phyloP scores from a whole-genome alignment of 1,284 basidiomycete genomes.

The Melampsora medusae region DNA sequence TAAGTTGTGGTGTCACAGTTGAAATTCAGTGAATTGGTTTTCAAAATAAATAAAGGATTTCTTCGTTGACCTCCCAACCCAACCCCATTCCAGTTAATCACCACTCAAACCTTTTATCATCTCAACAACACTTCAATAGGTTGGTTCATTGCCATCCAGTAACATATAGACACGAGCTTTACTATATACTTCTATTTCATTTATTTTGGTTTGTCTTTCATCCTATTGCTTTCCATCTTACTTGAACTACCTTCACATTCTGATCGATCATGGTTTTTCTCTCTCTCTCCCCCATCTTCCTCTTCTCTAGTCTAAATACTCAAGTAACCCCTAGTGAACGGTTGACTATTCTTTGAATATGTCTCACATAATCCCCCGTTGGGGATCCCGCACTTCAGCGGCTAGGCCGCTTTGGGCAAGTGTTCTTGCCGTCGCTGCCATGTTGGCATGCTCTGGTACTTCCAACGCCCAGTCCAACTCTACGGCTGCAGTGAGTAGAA shows the following conservation, averaged over 20 bases:
- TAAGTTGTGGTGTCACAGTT: background rate
- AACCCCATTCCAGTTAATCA: background rate
- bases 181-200: background rate
- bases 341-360: slow-evolving; percentile 2
- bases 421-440: background rate
- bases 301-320: background rate
- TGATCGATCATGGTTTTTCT: background rate
- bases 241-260: background rate
- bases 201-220: background rate
- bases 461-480: slow-evolving; percentile 1
- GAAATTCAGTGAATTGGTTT: background rate
- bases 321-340: background rate
- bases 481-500: background rate
- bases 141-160: too few relatives aligned
- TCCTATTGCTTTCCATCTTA: background rate
- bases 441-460: slow-evolving; percentile 1
- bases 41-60: background rate
- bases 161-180: background rate
- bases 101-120: background rate
- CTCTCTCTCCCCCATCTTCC: background rate
- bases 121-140: background rate
- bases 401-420: slow-evolving; percentile 5
- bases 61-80: background rate
- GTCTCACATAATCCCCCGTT: background rate
- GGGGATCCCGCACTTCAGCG: slow-evolving; percentile 5